Percentiles rank a stretch among this genome's conserved stretches.
Evolutionary conservation across 2,329 filamentous ascomycete genomes (phyloP).

Genomic region (Plectosphaerella sp.): DNA sequence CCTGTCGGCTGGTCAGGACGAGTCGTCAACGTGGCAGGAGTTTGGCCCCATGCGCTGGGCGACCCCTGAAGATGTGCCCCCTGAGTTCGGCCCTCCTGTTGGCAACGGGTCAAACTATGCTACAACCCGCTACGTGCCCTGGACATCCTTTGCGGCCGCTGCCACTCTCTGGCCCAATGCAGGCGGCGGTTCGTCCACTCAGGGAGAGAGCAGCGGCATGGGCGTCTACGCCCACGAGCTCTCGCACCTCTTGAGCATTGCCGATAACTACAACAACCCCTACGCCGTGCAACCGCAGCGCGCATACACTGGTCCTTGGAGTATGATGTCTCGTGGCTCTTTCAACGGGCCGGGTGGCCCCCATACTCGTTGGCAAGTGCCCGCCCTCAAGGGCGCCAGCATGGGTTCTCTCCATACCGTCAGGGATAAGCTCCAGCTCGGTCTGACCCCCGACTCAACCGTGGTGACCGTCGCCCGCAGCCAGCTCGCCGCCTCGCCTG

Average conservation of each 20-base stretch:
- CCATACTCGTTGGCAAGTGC: constrained; percentile 48
- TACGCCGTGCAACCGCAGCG: constrained; percentile 39
- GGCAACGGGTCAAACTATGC: constrained; percentile 32
- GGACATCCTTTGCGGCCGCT: constrained; percentile 49
- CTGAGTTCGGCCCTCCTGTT: constrained; percentile 42
- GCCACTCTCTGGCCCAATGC: constrained; percentile 50
- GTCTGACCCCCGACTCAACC: constrained; percentile 35
- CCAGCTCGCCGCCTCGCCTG: constrained; percentile 35
- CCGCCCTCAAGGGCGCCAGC: constrained; percentile 39
- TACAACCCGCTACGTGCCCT: constrained; percentile 45
- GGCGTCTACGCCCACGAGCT: constrained; percentile 49
- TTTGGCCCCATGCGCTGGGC: constrained; percentile 51
- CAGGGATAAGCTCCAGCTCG: constrained; percentile 48
- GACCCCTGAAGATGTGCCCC: constrained; percentile 40
- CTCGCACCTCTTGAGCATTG: constrained; percentile 45
- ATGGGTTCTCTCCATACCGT: constrained; percentile 49
- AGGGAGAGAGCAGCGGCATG: constrained; percentile 49
- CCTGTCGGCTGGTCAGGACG: constrained; percentile 49
- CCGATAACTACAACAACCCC: constrained; percentile 53
- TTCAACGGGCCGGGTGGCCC: constrained; percentile 51
- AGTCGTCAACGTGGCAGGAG: constrained; percentile 52
- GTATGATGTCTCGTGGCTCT: constrained; percentile 46
- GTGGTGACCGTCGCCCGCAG: constrained; percentile 39
- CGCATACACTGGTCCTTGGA: constrained; percentile 46
- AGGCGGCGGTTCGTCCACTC: constrained; percentile 45